These are phyloP conservation scores for Bocquillonia castaneifolia DNA, from an alignment of 441 rosid genomes.

Conservation along the genomic window DNA sequence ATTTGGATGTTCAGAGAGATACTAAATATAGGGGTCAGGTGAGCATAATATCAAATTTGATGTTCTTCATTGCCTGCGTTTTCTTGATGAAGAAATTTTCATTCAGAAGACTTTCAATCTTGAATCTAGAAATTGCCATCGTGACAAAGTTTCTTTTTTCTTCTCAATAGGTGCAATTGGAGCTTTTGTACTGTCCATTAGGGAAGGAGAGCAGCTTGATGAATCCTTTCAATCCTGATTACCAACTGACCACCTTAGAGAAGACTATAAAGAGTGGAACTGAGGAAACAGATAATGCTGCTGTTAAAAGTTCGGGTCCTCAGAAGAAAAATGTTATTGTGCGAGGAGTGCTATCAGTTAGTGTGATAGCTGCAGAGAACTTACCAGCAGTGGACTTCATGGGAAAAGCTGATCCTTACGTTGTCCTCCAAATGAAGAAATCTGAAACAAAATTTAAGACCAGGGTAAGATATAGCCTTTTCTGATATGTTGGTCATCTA, in stretches of 20 bases:
- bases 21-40: slow-evolving; percentile 91
- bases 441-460: slow-evolving; percentile 72
- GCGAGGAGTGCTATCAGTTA: slow-evolving; percentile 82
- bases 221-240: slow-evolving; percentile 53
- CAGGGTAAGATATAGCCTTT: slow-evolving; percentile 53
- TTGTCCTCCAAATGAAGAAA: slow-evolving; percentile 80
- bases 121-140: not conserved
- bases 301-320: slow-evolving; percentile 33
- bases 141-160: not conserved
- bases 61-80: not conserved
- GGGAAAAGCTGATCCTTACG: slow-evolving; percentile 96
- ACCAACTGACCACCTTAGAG: slow-evolving; percentile 63
- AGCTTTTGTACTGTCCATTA: slow-evolving; percentile 67
- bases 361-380: slow-evolving; percentile 82
- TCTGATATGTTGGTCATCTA: not conserved
- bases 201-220: slow-evolving; percentile 55
- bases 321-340: slow-evolving; percentile 63
- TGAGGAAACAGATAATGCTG: slow-evolving; percentile 32
- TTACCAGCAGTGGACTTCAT: slow-evolving; percentile 72
- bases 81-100: not conserved
- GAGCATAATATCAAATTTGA: slow-evolving; percentile 5
- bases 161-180: slow-evolving; percentile 63
- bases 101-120: not conserved
- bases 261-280: slow-evolving; percentile 47
- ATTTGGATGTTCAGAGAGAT: slow-evolving; percentile 90